Evolutionary conservation across 1,284 basidiomycete species (phyloP), one percentile per base, ranked within the genome.

Genomic region (Ceratobasidium sp.): DNA sequence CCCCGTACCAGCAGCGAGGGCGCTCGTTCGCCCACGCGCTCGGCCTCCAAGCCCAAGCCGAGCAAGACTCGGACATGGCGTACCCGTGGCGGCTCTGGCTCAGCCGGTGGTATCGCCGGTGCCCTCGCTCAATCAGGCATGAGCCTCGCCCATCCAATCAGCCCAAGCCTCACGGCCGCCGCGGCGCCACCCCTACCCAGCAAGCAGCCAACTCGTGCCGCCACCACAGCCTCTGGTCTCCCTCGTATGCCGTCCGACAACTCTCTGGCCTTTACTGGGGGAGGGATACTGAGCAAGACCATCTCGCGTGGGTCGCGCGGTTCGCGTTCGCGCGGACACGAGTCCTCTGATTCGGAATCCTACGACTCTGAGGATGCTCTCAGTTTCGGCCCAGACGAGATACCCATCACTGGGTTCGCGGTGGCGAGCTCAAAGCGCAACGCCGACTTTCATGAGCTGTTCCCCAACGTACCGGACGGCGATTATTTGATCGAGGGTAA

Each of bases 401-500:
- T 92, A 9, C 91, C 91, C 0, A 91, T 93, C 10, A 93, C 92
- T 1, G 96, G 96, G 1, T 98, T 98, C 80, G 97, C 96, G 0
- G 96, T 98, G 10, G 97, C 97, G 8, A 97, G 94, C 80, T 94
- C 91, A 77, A 95, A 94, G 80, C 85, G 97, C 71, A 98, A 98
- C 79, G 88, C 91, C 10, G 97, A 98, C 78, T 99, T 99, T 80
- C 97, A 99, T 79, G 90, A 93, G 72, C 81, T 98, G 77, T 99
- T 99, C 80, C 87, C 89, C 3, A 88, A 83, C 30, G 89, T 98
- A 16, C 95, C 96, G 3, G 94, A 97, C 79, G 96, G 95, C 9
- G 97, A 99, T 82, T 98, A 98, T 82, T 86, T 99, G 64, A 98
- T 99, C 78, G 96, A 98, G 82, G 96, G 94, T 94, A 78, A 76